Evolutionary conservation across 2,329 filamentous ascomycete species (phyloP), one percentile per base, ranked within the genome.

Genomic region (Samsoniella hepiali): DNA sequence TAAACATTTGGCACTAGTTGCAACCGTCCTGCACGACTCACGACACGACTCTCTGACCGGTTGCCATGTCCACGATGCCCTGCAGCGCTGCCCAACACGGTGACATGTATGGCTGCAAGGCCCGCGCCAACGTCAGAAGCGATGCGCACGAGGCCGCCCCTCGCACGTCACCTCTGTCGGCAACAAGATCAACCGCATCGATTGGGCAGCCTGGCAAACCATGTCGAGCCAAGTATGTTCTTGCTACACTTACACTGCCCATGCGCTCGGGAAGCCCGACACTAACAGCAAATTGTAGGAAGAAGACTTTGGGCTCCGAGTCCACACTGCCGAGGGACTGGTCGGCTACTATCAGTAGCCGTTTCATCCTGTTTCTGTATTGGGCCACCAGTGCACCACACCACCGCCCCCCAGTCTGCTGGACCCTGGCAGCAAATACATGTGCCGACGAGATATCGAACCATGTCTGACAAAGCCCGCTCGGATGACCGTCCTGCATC

Each of bases 371-470:
- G 9, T 29, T 45, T 32, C 17, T 57, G 55, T 22, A 57, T 57
- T 45, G 55, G 55, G 55, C 40, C 11, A 13, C 38, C 38, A 40
- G 9, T 11, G 22, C 27, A 31, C 22, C 29, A 44, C 22, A 15
- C 40, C 15, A 10, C 36, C 34, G 15, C 38, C 13, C 40, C 40
- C 29, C 32, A 45, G 55, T 34, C 29, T n/a, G 29, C 17, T 34
- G 17, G 31, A 57, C 55, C 55, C 55, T 45, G 55, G 54, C 38
- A 40, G 7, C 8, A 34, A 45, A 31, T 57, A 22, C 40, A 57
- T 57, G 55, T 57, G 55, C 55, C 55, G 55, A 57, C 32, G 55
- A 45, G 44, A 57, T 34, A 57, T 57, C 55, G 55, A 45, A 44
- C 54, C 54, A 56, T 56, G 38, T 59, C 51, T 40, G 56, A 51